phyloP scores from a whole-genome alignment of 192 early-diverging fungal species.

The Phycomyces nitens region DNA sequence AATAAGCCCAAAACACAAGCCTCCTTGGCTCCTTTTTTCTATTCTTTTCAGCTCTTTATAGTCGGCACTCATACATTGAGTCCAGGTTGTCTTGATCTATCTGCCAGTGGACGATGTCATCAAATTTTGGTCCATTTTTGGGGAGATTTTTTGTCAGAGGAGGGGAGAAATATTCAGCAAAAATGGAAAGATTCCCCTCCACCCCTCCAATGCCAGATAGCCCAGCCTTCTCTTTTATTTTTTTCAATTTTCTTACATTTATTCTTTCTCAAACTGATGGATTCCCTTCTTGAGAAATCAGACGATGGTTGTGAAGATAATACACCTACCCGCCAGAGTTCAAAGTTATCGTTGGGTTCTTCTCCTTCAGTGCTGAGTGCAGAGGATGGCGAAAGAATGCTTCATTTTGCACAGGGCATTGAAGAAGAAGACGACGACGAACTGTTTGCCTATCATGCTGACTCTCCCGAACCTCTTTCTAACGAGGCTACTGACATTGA shows the following conservation, averaged over 20 bases:
- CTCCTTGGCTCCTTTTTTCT: too few relatives aligned
- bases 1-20: too few relatives aligned
- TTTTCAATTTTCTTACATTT: neutral
- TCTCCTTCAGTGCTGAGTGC: constrained; percentile 29
- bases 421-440: constrained; percentile 18
- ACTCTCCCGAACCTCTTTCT: constrained; percentile 15
- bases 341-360: constrained; percentile 34
- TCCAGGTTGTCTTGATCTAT: too few relatives aligned
- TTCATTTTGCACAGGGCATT: constrained; percentile 24
- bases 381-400: constrained; percentile 15
- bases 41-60: too few relatives aligned
- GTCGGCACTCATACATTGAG: too few relatives aligned
- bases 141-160: neutral
- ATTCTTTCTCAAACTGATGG: too few relatives aligned
- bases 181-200: neutral
- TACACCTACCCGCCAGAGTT: constrained; percentile 26
- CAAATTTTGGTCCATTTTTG: too few relatives aligned
- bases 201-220: too few relatives aligned
- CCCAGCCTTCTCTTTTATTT: too few relatives aligned
- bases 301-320: neutral
- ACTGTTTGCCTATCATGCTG: neutral
- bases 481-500: constrained; percentile 25
- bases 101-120: too few relatives aligned
- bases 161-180: neutral
- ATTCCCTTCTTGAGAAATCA: too few relatives aligned